phyloP scores from a whole-genome alignment of 192 early-diverging fungal genomes.

The Coemansia guatemalensis region DNA sequence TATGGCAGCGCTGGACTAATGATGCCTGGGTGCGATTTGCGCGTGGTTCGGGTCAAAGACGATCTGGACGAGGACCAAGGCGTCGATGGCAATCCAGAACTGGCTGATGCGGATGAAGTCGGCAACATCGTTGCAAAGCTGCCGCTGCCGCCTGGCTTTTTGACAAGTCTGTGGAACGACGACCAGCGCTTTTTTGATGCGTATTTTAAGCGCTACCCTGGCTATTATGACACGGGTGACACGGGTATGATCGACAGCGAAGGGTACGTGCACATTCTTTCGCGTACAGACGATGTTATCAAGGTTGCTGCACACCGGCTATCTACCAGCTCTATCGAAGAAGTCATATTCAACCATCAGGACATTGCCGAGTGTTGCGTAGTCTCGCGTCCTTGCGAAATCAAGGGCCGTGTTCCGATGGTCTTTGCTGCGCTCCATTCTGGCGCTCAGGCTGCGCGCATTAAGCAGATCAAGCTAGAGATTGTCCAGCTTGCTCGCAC shows the following conservation, averaged over 20 bases:
- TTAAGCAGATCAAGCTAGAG: constrained; percentile 43
- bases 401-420: constrained; percentile 71
- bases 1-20: constrained; percentile 78
- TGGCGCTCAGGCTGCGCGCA: constrained; percentile 1
- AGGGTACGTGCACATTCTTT: constrained; percentile 70
- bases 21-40: constrained; percentile 74
- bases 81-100: constrained; percentile 34
- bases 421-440: constrained; percentile 58
- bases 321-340: constrained; percentile 76
- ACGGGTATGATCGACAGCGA: constrained; percentile 76
- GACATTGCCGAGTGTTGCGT: constrained; percentile 70
- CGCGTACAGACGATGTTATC: constrained; percentile 76
- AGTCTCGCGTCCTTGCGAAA: constrained; percentile 61
- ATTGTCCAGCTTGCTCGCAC: constrained; percentile 62
- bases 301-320: constrained; percentile 88
- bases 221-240: constrained; percentile 82
- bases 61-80: constrained; percentile 48
- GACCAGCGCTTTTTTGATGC: constrained; percentile 64
- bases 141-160: constrained; percentile 78
- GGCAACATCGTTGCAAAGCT: constrained; percentile 79
- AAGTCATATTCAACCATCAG: constrained; percentile 65
- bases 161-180: constrained; percentile 80
- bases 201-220: constrained; percentile 77
- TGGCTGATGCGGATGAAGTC: constrained; percentile 59
- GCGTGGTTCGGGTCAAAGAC: constrained; percentile 58